Conservation (phyloP, 371 early-diverging fungal species). For the Coemansia sp. region DNA sequence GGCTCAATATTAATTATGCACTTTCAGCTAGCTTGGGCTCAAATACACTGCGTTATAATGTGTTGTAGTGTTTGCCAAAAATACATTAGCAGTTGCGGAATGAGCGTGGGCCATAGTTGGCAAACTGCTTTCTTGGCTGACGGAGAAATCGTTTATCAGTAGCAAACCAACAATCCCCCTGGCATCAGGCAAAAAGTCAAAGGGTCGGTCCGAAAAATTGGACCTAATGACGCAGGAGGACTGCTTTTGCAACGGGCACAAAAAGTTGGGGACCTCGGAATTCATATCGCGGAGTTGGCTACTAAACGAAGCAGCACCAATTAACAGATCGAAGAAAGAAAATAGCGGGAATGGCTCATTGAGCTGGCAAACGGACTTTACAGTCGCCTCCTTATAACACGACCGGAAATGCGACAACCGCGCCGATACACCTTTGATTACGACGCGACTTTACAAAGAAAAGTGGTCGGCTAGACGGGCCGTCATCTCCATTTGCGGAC, state of each 20-base stretch:
- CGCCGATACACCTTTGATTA: background rate
- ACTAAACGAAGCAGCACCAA: background rate
- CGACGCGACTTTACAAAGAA: background rate
- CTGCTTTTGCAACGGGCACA: background rate
- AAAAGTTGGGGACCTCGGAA: background rate
- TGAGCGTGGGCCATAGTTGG: too few relatives aligned
- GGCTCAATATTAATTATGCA: background rate
- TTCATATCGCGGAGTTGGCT: constrained; percentile 3
- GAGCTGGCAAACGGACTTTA: background rate
- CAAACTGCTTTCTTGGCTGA: too few relatives aligned
- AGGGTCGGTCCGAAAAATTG: background rate
- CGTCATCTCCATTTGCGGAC: too few relatives aligned
- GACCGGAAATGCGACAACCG: background rate
- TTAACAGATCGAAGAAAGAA: background rate
- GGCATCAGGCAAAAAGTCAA: too few relatives aligned
- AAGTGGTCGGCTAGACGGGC: too few relatives aligned
- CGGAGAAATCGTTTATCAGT: too few relatives aligned
- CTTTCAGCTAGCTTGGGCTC: background rate
- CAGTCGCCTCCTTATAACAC: background rate
- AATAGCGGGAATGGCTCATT: background rate
- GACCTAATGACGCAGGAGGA: background rate
- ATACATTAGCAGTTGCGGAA: too few relatives aligned
- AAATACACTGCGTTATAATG: too few relatives aligned
- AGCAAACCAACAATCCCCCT: too few relatives aligned
- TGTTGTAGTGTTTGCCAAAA: too few relatives aligned